These are phyloP conservation scores for Mycena pura DNA, from an alignment of 768 basidiomycete genomes.

Conservation along the genomic window DNA sequence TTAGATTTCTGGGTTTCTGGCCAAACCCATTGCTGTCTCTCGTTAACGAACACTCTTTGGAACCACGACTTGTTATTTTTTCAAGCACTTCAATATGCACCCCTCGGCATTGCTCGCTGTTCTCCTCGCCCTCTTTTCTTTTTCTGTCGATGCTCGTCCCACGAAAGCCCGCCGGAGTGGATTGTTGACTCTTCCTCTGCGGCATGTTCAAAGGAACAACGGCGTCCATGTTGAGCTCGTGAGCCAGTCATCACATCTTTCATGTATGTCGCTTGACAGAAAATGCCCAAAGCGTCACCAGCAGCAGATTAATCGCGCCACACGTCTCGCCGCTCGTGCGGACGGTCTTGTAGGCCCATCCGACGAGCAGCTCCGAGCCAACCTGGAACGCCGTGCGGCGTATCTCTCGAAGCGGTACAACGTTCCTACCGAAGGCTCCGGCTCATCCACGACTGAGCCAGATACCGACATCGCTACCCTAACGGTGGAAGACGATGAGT, in stretches of 20 bases:
- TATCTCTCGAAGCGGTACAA: conserved; percentile 18
- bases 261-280: neutral
- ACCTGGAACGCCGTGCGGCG: conserved; percentile 21
- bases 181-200: conserved; percentile 17
- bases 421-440: neutral
- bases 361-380: conserved; percentile 11
- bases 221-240: conserved; percentile 18
- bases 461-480: neutral
- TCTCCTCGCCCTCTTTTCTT: neutral
- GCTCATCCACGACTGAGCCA: neutral
- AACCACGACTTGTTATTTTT: too few species aligned
- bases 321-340: conserved; percentile 19
- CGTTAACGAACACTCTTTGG: too few species aligned
- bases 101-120: conserved; percentile 11
- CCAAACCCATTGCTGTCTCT: too few species aligned
- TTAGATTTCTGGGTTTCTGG: too few species aligned
- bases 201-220: neutral
- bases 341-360: conserved; percentile 14
- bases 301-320: conserved; percentile 25
- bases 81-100: too few species aligned
- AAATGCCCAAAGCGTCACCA: conserved; percentile 20
- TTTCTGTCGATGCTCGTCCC: conserved; percentile 18
- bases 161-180: neutral
- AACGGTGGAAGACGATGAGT: conserved; percentile 5
- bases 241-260: neutral